Evolutionary conservation across 257 asterid genomes (phyloP).

Genomic region (Mentha longifolia): DNA sequence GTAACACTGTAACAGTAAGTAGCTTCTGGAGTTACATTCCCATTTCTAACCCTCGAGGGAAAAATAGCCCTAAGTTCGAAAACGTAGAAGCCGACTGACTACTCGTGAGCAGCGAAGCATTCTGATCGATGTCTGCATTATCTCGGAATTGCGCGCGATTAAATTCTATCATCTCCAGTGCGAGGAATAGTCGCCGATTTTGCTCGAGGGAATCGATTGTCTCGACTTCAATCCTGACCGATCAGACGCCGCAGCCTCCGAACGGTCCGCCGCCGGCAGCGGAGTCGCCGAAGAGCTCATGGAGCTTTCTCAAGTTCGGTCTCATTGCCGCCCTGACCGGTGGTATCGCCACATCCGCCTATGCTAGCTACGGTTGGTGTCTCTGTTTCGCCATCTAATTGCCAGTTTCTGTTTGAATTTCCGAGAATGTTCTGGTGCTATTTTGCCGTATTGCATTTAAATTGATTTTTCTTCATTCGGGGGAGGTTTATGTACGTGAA

Average conservation of each 20-base stretch:
- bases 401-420: background rate
- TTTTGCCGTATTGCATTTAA: background rate
- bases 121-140: slow-evolving; percentile 45
- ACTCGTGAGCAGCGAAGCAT: too few relatives aligned
- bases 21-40: too few relatives aligned
- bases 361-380: slow-evolving; percentile 69
- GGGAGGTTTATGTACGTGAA: background rate
- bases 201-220: slow-evolving; percentile 52
- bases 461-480: background rate
- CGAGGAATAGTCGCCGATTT: slow-evolving; percentile 43
- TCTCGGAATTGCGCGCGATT: slow-evolving; percentile 44
- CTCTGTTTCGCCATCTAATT: slow-evolving; percentile 26
- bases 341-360: slow-evolving; percentile 67
- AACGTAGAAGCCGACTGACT: too few relatives aligned
- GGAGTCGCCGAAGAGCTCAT: slow-evolving; percentile 52
- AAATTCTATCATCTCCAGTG: slow-evolving; percentile 32
- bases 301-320: slow-evolving; percentile 67
- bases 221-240: slow-evolving; percentile 55
- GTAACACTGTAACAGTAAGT: too few relatives aligned
- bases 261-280: slow-evolving; percentile 39
- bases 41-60: too few relatives aligned
- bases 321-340: slow-evolving; percentile 64
- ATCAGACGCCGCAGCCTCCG: slow-evolving; percentile 53
- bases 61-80: too few relatives aligned
- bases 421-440: background rate